phyloP scores from a whole-genome alignment of 106 monocot genomes.

The Phalaenopsis equestris region DNA sequence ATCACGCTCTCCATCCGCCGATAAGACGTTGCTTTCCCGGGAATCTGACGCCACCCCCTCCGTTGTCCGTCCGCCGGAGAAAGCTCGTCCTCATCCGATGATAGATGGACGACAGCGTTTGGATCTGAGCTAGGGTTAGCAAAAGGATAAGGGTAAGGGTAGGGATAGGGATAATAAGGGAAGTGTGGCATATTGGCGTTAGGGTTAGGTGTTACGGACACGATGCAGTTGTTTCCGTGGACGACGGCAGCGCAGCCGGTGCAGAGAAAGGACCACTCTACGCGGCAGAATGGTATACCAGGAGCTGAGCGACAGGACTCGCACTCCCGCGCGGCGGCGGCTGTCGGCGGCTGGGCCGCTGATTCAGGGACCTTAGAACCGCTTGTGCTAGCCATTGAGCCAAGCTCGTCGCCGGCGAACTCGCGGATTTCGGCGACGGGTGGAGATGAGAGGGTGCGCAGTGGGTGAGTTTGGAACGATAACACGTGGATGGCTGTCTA shows the following conservation, averaged over 20 bases:
- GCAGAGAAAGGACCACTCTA: conserved; percentile 50
- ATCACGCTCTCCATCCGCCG: conserved; percentile 26
- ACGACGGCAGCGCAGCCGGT: conserved; percentile 25
- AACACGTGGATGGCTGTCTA: conserved; percentile 7
- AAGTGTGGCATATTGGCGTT: conserved; percentile 1
- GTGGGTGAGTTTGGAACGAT: not conserved
- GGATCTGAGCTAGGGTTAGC: conserved; percentile 9
- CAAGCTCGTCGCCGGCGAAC: conserved; percentile 7
- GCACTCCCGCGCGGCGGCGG: conserved; percentile 16
- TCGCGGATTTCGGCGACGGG: not conserved
- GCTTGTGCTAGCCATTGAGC: conserved; percentile 1
- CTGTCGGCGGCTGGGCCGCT: not conserved
- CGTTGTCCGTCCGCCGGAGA: conserved; percentile 2
- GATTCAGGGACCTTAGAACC: conserved; percentile 7
- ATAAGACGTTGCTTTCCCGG: conserved; percentile 1
- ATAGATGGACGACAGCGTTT: conserved; percentile 7
- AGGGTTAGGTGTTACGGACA: conserved; percentile 26
- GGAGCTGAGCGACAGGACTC: conserved; percentile 31
- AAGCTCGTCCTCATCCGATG: conserved; percentile 18
- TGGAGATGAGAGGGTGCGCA: not conserved
- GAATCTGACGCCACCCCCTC: conserved; percentile 2
- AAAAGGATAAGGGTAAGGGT: conserved; percentile 6
- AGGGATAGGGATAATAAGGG: not conserved
- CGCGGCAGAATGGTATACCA: conserved; percentile 43
- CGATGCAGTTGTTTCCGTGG: conserved; percentile 33